Evolutionary conservation across 805 yeast species (phyloP).

Genomic region (Candida arabinofermentans): DNA sequence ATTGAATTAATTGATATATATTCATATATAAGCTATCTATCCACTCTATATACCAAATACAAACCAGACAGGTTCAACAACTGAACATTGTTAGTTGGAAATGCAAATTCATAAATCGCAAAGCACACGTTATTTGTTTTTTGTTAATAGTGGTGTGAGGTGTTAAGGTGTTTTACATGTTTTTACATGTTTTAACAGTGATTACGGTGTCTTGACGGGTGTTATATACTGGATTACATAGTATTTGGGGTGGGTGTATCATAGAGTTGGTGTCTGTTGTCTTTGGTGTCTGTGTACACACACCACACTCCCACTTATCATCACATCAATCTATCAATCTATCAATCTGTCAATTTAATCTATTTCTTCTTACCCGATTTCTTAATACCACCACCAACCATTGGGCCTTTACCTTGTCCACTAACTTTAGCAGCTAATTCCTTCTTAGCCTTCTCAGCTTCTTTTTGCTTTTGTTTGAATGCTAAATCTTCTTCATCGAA

Average conservation of each 20-base stretch:
- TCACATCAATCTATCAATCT: constrained; percentile 1
- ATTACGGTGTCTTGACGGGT: no score
- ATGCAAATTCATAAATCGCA: background rate
- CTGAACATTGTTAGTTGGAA: no score
- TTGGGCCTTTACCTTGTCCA: constrained; percentile 76
- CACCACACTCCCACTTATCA: no score
- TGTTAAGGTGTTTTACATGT: background rate
- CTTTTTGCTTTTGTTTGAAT: constrained; percentile 90
- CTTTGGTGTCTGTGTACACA: no score
- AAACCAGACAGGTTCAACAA: no score
- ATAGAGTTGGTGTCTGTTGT: no score
- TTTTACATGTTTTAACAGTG: no score
- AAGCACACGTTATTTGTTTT: background rate
- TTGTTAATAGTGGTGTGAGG: background rate
- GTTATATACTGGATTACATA: no score
- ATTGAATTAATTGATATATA: no score
- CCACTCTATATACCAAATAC: no score
- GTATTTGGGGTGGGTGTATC: no score
- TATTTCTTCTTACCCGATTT: constrained; percentile 63
- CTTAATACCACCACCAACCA: constrained; percentile 93
- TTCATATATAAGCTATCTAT: no score
- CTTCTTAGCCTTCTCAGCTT: constrained; percentile 90
- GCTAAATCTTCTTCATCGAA: constrained; percentile 86
- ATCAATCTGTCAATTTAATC: constrained; percentile 6
- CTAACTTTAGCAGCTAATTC: constrained; percentile 84